Evolutionary conservation across 2,329 filamentous ascomycete species (phyloP).

Genomic region (Epichloe scottii): DNA sequence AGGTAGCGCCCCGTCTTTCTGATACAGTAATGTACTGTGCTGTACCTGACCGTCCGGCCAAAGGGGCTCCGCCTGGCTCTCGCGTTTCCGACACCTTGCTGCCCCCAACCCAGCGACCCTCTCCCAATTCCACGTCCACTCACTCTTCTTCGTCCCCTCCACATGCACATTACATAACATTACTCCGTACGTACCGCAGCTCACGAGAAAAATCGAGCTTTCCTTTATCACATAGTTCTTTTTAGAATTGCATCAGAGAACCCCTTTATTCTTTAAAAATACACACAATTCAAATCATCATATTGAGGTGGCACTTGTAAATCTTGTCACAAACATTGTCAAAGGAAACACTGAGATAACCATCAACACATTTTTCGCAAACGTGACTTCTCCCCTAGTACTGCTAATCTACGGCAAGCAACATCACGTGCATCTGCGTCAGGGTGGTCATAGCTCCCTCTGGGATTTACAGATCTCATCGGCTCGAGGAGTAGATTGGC

Average conservation of each 20-base stretch:
- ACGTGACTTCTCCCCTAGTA: no score
- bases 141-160: constrained; percentile 14
- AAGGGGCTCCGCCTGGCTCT: background rate
- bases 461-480: background rate
- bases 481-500: background rate
- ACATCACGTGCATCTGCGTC: constrained; percentile 12
- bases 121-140: constrained; percentile 15
- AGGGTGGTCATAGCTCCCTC: constrained; percentile 18
- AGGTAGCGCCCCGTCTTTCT: constrained; percentile 20
- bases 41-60: constrained; percentile 17
- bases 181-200: background rate
- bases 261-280: no score
- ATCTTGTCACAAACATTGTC: no score
- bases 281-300: no score
- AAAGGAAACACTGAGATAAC: no score
- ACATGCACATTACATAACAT: background rate
- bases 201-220: no score
- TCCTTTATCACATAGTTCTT: no score
- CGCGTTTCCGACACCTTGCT: constrained; percentile 6
- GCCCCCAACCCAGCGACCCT: constrained; percentile 16
- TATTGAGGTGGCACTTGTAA: no score
- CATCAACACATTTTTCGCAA: no score
- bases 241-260: no score
- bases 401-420: background rate
- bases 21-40: constrained; percentile 29